Evolutionary conservation across 1,284 basidiomycete genomes (phyloP), one percentile per base, ranked within the genome.

Genomic region (Amylostereum areolatum): DNA sequence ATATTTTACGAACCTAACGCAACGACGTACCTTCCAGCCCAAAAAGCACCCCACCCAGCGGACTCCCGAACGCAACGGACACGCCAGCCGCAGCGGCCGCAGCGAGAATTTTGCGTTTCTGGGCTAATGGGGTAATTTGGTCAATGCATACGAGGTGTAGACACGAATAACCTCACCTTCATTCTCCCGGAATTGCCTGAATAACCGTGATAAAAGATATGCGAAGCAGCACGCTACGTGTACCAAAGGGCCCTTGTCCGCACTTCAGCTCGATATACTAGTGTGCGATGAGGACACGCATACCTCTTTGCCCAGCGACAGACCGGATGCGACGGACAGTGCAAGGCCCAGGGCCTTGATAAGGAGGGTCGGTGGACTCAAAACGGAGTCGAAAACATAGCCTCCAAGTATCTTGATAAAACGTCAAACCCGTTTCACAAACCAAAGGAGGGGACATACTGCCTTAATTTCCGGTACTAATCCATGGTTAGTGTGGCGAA

Each of bases 341-440:
- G 86, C 84, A 31, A 92, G 72, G 5, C 88, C 89, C 42, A 91
- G 65, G 0, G 83, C 80, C 63, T 92, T 92, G 59, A 89, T 87
- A 39, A 88, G 66, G 12, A 89, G 72, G 0, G 82, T 87, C 83
- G 83, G 85, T 0, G 82, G 76, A n/a, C 79, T 75, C 8, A 89
- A 70, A 59, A 86, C 86, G 1, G 77, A 70, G 56, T 85, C 81
- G 41, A 89, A 74, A 12, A 87, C 83, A 59, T 85, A 87, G 47
- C 85, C 85, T 40, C 81, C 79, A 28, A 89, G 69, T 50, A 89
- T 87, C 84, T 87, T 48, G 3, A 31, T 5, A 32, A 11, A 10
- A 34, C 39, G 41, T 40, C 46, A 39, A 32, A 31, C 12, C n/a
- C 25, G 12, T 39, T 24, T 28, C 6, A 27, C 2, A 3, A 25